phyloP scores from a whole-genome alignment of 768 basidiomycete species.

The Galerina marginata region DNA sequence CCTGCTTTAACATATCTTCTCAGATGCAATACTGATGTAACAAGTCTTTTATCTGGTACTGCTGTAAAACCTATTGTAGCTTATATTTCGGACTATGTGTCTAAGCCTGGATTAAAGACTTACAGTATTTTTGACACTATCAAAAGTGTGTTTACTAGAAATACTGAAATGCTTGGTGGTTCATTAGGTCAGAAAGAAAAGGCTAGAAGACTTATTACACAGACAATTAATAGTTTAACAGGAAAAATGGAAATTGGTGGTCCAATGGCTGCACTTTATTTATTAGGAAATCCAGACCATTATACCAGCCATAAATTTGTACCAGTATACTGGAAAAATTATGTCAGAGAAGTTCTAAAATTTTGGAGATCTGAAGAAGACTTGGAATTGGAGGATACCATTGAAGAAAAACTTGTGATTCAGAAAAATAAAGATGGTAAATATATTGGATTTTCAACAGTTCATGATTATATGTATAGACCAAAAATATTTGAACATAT shows the following conservation, averaged over 20 bases:
- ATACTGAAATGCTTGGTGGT: slow-evolving; percentile 24
- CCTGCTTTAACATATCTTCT: slow-evolving; percentile 32
- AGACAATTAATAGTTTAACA: slow-evolving; percentile 30
- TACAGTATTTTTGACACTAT: slow-evolving; percentile 37
- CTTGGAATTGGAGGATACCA: not conserved
- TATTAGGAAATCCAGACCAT: slow-evolving; percentile 39
- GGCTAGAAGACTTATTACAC: slow-evolving; percentile 13
- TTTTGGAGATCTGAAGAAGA: not conserved
- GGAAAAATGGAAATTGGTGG: slow-evolving; percentile 37
- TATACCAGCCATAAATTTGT: slow-evolving; percentile 35
- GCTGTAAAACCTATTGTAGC: slow-evolving; percentile 36
- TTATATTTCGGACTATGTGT: slow-evolving; percentile 44
- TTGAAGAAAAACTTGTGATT: slow-evolving; percentile 21
- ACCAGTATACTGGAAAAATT: slow-evolving; percentile 33
- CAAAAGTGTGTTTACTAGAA: slow-evolving; percentile 25
- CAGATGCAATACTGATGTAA: slow-evolving; percentile 42
- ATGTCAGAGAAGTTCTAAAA: slow-evolving; percentile 1
- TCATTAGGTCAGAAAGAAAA: slow-evolving; percentile 11
- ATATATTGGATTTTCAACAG: slow-evolving; percentile 25
- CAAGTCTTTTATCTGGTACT: slow-evolving; percentile 38
- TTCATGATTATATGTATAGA: slow-evolving; percentile 34
- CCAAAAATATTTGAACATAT: slow-evolving; percentile 12
- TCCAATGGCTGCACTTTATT: slow-evolving; percentile 37
- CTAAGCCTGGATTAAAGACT: slow-evolving; percentile 38
- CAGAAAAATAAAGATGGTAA: slow-evolving; percentile 16